A percentile compares a stretch with the other conserved stretches of the same genome.
These are phyloP conservation scores for Austroboletus novae-zelandiae DNA, from an alignment of 1,284 basidiomycete species.

Conservation along the genomic window DNA sequence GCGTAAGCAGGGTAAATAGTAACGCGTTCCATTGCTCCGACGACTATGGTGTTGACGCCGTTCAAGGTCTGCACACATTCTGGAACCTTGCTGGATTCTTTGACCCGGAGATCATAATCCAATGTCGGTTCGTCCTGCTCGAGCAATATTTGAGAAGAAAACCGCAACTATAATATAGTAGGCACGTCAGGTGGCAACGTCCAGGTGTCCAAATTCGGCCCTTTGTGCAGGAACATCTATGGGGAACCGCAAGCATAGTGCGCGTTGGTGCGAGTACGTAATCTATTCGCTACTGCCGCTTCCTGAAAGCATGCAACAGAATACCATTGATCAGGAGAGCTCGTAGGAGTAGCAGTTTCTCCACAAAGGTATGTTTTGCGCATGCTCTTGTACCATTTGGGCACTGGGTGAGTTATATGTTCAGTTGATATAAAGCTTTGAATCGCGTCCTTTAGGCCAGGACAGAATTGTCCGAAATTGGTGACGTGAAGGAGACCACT, in stretches of 20 bases:
- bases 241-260: constrained; percentile 52
- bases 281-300: constrained; percentile 51
- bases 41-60: constrained; percentile 44
- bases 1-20: constrained; percentile 37
- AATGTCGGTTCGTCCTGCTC: constrained; percentile 44
- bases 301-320: constrained; percentile 38
- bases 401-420: constrained; percentile 9
- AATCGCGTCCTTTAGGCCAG: constrained; percentile 15
- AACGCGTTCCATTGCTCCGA: constrained; percentile 30
- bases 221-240: constrained; percentile 45
- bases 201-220: constrained; percentile 38
- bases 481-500: constrained; percentile 21
- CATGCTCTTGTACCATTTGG: constrained; percentile 12
- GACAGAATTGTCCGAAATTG: constrained; percentile 17
- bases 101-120: constrained; percentile 46
- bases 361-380: constrained; percentile 26
- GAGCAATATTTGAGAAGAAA: constrained; percentile 40
- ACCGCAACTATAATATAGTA: constrained; percentile 31
- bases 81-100: constrained; percentile 25
- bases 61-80: constrained; percentile 29
- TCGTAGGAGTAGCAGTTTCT: constrained; percentile 40
- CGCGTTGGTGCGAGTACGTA: constrained; percentile 47
- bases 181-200: too few species aligned
- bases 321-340: constrained; percentile 46
- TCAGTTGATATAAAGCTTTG: constrained; percentile 21